Conservation (phyloP, 2,329 filamentous ascomycete genomes). For the Ceratocystis cacaofunesta region DNA sequence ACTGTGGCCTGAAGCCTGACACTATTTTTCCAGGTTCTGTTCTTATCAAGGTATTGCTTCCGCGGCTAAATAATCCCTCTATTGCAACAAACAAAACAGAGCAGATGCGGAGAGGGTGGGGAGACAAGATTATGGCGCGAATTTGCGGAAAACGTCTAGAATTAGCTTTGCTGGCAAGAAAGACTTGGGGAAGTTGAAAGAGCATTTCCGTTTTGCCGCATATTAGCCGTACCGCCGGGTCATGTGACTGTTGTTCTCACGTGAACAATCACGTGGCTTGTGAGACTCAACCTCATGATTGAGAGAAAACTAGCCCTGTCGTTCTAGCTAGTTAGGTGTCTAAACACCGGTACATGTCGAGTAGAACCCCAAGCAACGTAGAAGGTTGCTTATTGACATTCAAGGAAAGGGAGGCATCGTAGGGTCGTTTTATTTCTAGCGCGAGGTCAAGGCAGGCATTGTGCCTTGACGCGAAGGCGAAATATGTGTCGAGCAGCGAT, state of each 20-base stretch:
- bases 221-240: not conserved
- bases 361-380: too few relatives aligned
- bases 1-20: not conserved
- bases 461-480: too few relatives aligned
- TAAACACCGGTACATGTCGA: too few relatives aligned
- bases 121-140: not conserved
- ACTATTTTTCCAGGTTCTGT: not conserved
- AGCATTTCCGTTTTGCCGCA: not conserved
- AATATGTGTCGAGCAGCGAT: too few relatives aligned
- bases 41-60: not conserved
- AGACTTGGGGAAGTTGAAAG: not conserved
- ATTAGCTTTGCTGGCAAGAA: not conserved
- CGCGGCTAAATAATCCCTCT: not conserved
- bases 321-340: too few relatives aligned
- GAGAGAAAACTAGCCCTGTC: too few relatives aligned
- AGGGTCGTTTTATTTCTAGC: too few relatives aligned
- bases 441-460: too few relatives aligned
- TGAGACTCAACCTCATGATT: constrained; percentile 4
- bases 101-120: not conserved
- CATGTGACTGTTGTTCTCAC: not conserved
- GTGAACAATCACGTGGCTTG: not conserved
- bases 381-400: too few relatives aligned
- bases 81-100: not conserved
- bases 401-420: too few relatives aligned
- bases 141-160: not conserved